A percentile compares a stretch with the other conserved stretches of the same genome.
These are phyloP conservation scores for Perilla frutescens DNA, from an alignment of 257 asterid genomes.

Conservation along the genomic window DNA sequence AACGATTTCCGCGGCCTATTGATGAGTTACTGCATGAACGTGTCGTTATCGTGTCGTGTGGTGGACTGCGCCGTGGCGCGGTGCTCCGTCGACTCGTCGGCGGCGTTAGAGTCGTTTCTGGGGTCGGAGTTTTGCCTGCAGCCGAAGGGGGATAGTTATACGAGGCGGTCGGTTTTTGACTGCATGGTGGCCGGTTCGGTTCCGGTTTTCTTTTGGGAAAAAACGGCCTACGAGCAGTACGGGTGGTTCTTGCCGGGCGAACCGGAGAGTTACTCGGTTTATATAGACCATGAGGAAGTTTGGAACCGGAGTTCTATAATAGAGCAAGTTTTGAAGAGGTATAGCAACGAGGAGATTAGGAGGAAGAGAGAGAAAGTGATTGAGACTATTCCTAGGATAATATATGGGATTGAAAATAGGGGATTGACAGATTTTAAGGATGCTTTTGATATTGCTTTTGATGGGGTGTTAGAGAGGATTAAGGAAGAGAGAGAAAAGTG, in stretches of 20 bases:
- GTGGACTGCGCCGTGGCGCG: constrained; percentile 36
- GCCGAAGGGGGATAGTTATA: constrained; percentile 47
- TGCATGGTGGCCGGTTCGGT: constrained; percentile 57
- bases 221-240: constrained; percentile 40
- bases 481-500: constrained; percentile 32
- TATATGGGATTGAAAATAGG: constrained; percentile 35
- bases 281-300: constrained; percentile 41
- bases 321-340: constrained; percentile 40
- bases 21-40: neutral
- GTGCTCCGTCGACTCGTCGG: constrained; percentile 38
- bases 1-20: neutral
- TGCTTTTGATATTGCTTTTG: constrained; percentile 7
- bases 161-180: constrained; percentile 46
- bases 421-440: constrained; percentile 38
- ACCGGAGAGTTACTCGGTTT: constrained; percentile 8
- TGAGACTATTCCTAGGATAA: constrained; percentile 47
- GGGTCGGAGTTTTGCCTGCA: constrained; percentile 50
- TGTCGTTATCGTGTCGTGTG: constrained; percentile 32
- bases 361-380: constrained; percentile 50
- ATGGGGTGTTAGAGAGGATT: constrained; percentile 45
- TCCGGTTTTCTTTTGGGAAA: constrained; percentile 50
- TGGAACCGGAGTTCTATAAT: constrained; percentile 38
- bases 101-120: constrained; percentile 23
- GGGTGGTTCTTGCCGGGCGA: constrained; percentile 47
- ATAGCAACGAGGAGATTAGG: constrained; percentile 43